Evolutionary conservation across 495 filamentous ascomycete genomes (phyloP), one percentile per base, ranked within the genome.

Genomic region (Tuber aestivum): DNA sequence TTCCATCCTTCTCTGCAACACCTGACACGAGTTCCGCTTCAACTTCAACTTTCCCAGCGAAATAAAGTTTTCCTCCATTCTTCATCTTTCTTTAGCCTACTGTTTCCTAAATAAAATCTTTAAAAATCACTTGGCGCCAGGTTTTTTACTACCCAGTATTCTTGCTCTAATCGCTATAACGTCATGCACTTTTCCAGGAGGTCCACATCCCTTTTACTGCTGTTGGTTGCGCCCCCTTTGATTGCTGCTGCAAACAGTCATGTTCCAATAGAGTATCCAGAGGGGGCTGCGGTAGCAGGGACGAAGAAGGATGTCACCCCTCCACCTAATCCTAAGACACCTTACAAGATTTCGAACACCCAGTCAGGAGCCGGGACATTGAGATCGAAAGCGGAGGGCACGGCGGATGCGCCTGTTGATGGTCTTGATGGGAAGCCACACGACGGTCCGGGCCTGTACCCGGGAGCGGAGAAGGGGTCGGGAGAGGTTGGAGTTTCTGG

Each of bases 371-470:
- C 56, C 32, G 56, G 56, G 16, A 6, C 56, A 35, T 65, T 65
- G 27, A 65, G 16, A 35, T 35, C 56, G 32, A 65, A 35, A 4
- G 14, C 27, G 35, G 56, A 65, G n/a, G 93, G 92, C 70, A 94
- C 93, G 76, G 93, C 92, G 85, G 90, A 95, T 86, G 93, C 93
- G 77, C 95, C 96, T 1, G 92, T 98, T 9, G 95, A 99, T 83
- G 96, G 95, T 45, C 92, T 93, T 78, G 95, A 99, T 87, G 95
- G 95, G 40, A 94, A 94, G 86, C 95, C 95, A 44, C 95, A 99
- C 83, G 89, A 90, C 38, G 95, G 95, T 14, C 95, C 96, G 3
- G 86, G 86, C 32, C 78, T 83, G n/a, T 82, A 83, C 48, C 77
- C 82, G 9, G 82, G 85, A 69, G 82, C 71, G 9, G 73, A 79